Evolutionary conservation across 2,329 filamentous ascomycete species (phyloP).

Genomic region (Ophiobolus disseminans): DNA sequence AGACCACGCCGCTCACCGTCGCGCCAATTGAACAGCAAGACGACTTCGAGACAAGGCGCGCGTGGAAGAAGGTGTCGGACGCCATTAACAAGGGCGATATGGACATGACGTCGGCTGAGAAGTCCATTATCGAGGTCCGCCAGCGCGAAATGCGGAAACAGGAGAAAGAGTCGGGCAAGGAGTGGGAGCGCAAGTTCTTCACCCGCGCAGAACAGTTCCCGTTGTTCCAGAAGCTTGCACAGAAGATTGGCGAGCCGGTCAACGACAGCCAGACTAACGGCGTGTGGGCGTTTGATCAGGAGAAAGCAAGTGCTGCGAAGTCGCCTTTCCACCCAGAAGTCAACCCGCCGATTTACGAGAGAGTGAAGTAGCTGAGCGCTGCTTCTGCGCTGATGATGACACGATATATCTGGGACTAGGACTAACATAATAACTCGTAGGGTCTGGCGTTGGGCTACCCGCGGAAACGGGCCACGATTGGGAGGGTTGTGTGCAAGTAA

Average conservation of each 20-base stretch:
- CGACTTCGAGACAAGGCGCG: constrained; percentile 83
- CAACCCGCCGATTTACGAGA: constrained; percentile 36
- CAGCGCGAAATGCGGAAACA: constrained; percentile 78
- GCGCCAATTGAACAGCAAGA: constrained; percentile 80
- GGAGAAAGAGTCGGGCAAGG: constrained; percentile 75
- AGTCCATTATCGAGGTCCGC: constrained; percentile 86
- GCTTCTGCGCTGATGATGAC: constrained; percentile 1
- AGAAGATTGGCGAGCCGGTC: constrained; percentile 54
- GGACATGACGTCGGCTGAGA: constrained; percentile 78
- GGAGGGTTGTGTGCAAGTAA: not conserved
- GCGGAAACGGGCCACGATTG: constrained; percentile 5
- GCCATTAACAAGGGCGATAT: constrained; percentile 85
- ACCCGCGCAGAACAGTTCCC: constrained; percentile 50
- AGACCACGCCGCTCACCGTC: constrained; percentile 72
- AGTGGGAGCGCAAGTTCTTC: constrained; percentile 90
- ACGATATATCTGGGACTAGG: not conserved
- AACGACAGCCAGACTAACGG: constrained; percentile 73
- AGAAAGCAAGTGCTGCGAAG: constrained; percentile 51
- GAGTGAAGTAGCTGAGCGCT: constrained; percentile 1
- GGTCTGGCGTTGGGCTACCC: not conserved
- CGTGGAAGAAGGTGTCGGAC: constrained; percentile 84
- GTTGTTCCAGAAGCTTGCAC: constrained; percentile 58
- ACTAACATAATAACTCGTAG: constrained; percentile 3
- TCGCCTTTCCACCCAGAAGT: constrained; percentile 39
- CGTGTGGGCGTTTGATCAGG: constrained; percentile 71